Base-by-base conservation (phyloP, 2,329 filamentous ascomycete species). In the Penicillium brasilianum region DNA sequence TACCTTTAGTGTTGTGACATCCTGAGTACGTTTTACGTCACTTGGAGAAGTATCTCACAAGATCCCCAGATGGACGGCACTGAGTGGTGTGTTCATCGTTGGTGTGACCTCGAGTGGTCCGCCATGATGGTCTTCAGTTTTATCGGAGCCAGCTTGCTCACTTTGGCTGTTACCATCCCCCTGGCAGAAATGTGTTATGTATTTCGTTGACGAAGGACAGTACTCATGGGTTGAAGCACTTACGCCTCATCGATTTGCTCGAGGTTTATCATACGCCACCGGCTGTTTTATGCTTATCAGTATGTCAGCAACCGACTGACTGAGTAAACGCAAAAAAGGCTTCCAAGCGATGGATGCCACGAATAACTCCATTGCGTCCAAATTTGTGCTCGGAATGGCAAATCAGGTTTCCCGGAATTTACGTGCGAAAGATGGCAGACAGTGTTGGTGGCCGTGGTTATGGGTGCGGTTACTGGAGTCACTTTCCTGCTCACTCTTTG, bases 181-280 rank as follows among this genome's bases (percentile, higher is more conserved):
- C 85, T 87, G 80, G 85, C 85, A 20, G 85, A 87, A 67, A 86
- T 84, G 78, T 86, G 84, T 61, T 82, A 83, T 81, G 63, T 86
- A 83, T 64, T 84, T 84, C 0, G 78, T 85, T 22, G 84, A 84
- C 9, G 82, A 84, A 34, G 82, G 85, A 7, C 84, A 86, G 66
- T 87, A 87, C 66, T 83, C 79, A 0, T 85, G 85, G 84, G 84
- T 86, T 16, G 84, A 83, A 4, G 81, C 85, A 1, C 74, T 87
- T 7, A 82, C 84, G 5, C 85, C 85, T 2, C 79, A 76, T 7
- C 78, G 74, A 22, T 75, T 80, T 46, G 74, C 79, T 9, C 74
- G 80, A 39, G 76, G 77, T 10, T 66, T 81, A 25, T 81, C 78
- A 9, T 82, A 80, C 60, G 68, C 81, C 1, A 80, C 78, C 2